phyloP scores from a whole-genome alignment of 192 early-diverging fungal species.

The Phycomyces blakesleeanus region DNA sequence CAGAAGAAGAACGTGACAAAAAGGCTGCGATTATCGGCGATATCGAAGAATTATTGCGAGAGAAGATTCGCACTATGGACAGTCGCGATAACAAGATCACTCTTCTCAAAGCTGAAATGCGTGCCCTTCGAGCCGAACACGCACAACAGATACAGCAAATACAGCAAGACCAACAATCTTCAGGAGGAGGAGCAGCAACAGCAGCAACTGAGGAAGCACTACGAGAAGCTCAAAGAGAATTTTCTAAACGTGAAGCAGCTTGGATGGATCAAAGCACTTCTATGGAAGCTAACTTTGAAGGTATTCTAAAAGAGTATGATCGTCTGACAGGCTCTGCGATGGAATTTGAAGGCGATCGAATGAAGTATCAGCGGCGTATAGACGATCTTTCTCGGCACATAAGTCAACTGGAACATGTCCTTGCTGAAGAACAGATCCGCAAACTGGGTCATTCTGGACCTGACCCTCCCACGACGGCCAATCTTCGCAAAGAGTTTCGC shows the following conservation, averaged over 20 bases:
- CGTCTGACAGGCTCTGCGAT: slow-evolving; percentile 37
- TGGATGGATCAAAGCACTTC: slow-evolving; percentile 18
- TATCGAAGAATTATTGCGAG: slow-evolving; percentile 30
- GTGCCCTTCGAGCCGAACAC: background rate
- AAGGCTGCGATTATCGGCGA: slow-evolving; percentile 12
- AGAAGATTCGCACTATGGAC: slow-evolving; percentile 37
- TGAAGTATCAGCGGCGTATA: slow-evolving; percentile 30
- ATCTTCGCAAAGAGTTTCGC: slow-evolving; percentile 53
- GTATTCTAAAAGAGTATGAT: slow-evolving; percentile 41
- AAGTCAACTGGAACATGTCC: slow-evolving; percentile 29
- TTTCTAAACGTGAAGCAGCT: slow-evolving; percentile 10
- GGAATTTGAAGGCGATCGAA: slow-evolving; percentile 37
- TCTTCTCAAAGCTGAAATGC: slow-evolving; percentile 28
- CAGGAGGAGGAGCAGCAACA: background rate
- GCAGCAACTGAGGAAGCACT: background rate
- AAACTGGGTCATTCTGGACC: slow-evolving; percentile 22
- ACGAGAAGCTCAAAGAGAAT: slow-evolving; percentile 1
- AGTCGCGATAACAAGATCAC: slow-evolving; percentile 31
- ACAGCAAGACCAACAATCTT: no score
- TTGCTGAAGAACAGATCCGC: slow-evolving; percentile 37
- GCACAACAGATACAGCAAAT: no score
- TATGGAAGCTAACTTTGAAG: slow-evolving; percentile 39
- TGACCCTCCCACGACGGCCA: slow-evolving; percentile 39
- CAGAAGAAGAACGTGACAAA: background rate
- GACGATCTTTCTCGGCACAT: slow-evolving; percentile 27